phyloP scores from a whole-genome alignment of 2,329 filamentous ascomycete species.

The Fonsecaea nubica region DNA sequence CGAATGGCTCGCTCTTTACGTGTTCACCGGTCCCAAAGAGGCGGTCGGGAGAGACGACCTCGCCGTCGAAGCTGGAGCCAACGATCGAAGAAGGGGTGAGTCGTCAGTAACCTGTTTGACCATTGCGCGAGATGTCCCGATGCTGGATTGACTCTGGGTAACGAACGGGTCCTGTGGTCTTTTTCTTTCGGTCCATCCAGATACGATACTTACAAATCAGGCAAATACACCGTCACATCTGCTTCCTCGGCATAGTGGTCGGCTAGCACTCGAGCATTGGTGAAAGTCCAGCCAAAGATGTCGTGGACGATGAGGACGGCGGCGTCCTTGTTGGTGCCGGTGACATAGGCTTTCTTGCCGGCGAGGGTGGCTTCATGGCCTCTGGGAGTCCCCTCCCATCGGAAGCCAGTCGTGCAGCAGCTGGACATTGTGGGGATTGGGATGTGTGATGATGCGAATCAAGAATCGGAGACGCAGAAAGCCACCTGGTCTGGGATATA shows the following conservation, averaged over 20 bases:
- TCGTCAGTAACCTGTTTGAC: background rate
- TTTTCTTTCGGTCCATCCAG: background rate
- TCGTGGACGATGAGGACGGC: conserved; percentile 56
- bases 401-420: conserved; percentile 44
- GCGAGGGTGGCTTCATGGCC: conserved; percentile 47
- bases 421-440: background rate
- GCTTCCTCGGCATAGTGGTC: conserved; percentile 54
- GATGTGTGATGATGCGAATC: background rate
- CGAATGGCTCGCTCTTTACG: conserved; percentile 43
- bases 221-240: conserved; percentile 54
- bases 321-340: conserved; percentile 45
- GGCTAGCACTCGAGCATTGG: conserved; percentile 54
- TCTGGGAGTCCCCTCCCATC: conserved; percentile 50
- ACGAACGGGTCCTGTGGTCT: background rate
- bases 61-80: conserved; percentile 45
- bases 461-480: background rate
- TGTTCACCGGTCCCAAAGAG: conserved; percentile 40
- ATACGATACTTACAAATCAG: conserved; percentile 45
- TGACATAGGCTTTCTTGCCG: conserved; percentile 47
- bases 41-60: conserved; percentile 44
- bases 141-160: background rate
- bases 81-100: background rate
- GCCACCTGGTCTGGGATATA: background rate
- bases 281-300: conserved; percentile 56
- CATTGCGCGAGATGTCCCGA: background rate